Conservation (phyloP, 805 yeast species). For the Monosporozyma servazzii region DNA sequence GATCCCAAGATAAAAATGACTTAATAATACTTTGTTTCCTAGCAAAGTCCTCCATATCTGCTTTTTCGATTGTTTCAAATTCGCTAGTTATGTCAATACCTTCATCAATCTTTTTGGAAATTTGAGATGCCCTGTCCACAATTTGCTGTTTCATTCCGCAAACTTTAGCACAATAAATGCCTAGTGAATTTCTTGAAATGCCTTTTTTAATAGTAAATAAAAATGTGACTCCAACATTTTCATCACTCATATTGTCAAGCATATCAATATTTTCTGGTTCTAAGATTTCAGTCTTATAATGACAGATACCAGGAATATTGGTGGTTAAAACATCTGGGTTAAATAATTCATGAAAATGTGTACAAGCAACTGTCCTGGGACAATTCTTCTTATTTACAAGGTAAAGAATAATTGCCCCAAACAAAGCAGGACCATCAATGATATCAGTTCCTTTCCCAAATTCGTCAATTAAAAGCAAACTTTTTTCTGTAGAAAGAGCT, state of each 20-base stretch:
- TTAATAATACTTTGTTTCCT: slow-evolving; percentile 17
- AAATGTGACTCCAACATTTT: slow-evolving; percentile 23
- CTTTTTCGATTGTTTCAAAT: slow-evolving; percentile 9
- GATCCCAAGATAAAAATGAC: slow-evolving; percentile 24
- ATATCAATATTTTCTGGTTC: not conserved
- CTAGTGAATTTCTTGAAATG: slow-evolving; percentile 29
- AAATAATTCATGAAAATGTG: slow-evolving; percentile 39
- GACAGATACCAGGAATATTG: slow-evolving; percentile 18
- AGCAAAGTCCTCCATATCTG: slow-evolving; percentile 13
- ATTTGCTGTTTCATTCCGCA: slow-evolving; percentile 31
- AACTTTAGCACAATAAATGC: slow-evolving; percentile 34
- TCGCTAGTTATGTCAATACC: slow-evolving; percentile 16
- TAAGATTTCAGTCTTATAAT: slow-evolving; percentile 31
- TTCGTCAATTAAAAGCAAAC: slow-evolving; percentile 43
- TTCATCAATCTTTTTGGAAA: slow-evolving; percentile 13
- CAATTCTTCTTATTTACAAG: slow-evolving; percentile 11
- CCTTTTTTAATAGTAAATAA: slow-evolving; percentile 31
- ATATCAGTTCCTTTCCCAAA: slow-evolving; percentile 47
- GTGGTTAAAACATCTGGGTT: slow-evolving; percentile 17
- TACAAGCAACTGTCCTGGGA: slow-evolving; percentile 31
- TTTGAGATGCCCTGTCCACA: slow-evolving; percentile 27
- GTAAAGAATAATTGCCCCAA: slow-evolving; percentile 32
- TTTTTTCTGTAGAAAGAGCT: slow-evolving; percentile 31
- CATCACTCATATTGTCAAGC: not conserved
- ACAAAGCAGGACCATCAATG: slow-evolving; percentile 37